Base-by-base conservation (phyloP, 129 eudicot genomes). In the Helianthus tuberosus region DNA sequence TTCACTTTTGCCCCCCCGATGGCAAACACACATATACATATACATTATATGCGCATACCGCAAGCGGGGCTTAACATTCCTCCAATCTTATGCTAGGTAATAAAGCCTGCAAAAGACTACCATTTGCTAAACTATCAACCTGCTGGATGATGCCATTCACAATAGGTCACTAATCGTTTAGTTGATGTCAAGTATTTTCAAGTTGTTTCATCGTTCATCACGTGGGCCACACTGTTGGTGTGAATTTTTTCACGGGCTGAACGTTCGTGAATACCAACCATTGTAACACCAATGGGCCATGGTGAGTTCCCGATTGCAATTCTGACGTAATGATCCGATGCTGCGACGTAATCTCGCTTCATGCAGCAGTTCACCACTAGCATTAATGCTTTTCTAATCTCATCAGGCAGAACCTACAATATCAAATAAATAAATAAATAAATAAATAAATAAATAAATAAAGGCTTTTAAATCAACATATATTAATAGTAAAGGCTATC, bases 191-290 rank as follows among this genome's bases (percentile, higher is more conserved):
- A 59, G 76, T 95, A 95, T 77, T 95, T 95, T 25, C 97, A 84
- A 8, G 99, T 95, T 1, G 99, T 95, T 81, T 95, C 99, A 41
- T 95, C 99, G 51, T 95, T 95, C 99, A 95, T 95, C 52, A 95
- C 85, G 54, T 95, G 99, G 46, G 99, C 99, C 43, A 95, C 99
- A 82, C 99, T 95, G 68, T 91, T 95, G n/a, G 99, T 95, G 85
- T 89, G 81, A 70, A 95, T 95, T 79, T 95, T 95, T 70, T 95
- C 99, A 38, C 99, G 99, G 8, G 99, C 99, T 4, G 97, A 95
- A 89, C 99, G 96, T 74, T 95, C 99, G 16, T 95, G 99, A 66
- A 95, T 95, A 84, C 99, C 99, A 91, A 95, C 99, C 99, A 95
- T 95, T 84, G 99, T 95, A 66, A 95, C 99, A 35, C 99, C 97